A percentile compares a stretch with the other conserved stretches of the same genome.
phyloP scores from a whole-genome alignment of 2,329 filamentous ascomycete species.

The Pseudogymnoascus sp. region DNA sequence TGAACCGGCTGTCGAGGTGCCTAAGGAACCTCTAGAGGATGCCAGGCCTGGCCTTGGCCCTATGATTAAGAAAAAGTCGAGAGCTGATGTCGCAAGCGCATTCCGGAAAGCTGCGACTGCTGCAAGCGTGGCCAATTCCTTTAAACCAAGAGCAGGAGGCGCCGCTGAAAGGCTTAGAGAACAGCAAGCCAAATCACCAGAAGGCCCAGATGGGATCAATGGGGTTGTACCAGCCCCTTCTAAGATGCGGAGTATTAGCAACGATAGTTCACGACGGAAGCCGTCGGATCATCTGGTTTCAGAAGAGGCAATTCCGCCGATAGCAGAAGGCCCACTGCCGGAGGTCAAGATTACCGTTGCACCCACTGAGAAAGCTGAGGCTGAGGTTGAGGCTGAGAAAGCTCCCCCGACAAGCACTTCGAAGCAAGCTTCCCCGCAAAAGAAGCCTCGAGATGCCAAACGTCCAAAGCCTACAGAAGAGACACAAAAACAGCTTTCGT shows the following conservation, averaged over 20 bases:
- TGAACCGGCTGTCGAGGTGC: background rate
- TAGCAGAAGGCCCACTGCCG: slow-evolving; percentile 39
- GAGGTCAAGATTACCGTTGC: slow-evolving; percentile 52
- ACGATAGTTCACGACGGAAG: slow-evolving; percentile 33
- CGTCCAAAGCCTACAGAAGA: slow-evolving; percentile 29
- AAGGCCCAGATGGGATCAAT: slow-evolving; percentile 83
- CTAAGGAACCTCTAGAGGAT: background rate
- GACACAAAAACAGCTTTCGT: slow-evolving; percentile 30
- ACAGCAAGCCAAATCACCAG: slow-evolving; percentile 48
- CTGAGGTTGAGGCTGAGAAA: background rate
- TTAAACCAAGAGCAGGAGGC: slow-evolving; percentile 83
- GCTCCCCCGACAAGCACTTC: slow-evolving; percentile 36
- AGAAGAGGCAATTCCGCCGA: slow-evolving; percentile 23
- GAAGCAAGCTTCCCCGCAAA: slow-evolving; percentile 20
- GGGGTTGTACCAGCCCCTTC: slow-evolving; percentile 77
- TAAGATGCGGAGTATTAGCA: slow-evolving; percentile 36
- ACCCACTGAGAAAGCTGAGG: slow-evolving; percentile 34
- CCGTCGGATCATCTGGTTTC: slow-evolving; percentile 24
- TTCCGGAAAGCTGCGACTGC: slow-evolving; percentile 77
- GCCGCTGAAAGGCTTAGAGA: slow-evolving; percentile 67
- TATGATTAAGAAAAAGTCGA: slow-evolving; percentile 77
- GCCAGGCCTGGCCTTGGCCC: slow-evolving; percentile 47
- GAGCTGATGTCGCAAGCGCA: slow-evolving; percentile 65
- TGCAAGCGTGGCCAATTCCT: slow-evolving; percentile 52
- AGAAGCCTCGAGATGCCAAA: slow-evolving; percentile 19